Evolutionary conservation across 2,329 filamentous ascomycete genomes (phyloP), one percentile per base, ranked within the genome.

Genomic region (Colletotrichum godetiae): DNA sequence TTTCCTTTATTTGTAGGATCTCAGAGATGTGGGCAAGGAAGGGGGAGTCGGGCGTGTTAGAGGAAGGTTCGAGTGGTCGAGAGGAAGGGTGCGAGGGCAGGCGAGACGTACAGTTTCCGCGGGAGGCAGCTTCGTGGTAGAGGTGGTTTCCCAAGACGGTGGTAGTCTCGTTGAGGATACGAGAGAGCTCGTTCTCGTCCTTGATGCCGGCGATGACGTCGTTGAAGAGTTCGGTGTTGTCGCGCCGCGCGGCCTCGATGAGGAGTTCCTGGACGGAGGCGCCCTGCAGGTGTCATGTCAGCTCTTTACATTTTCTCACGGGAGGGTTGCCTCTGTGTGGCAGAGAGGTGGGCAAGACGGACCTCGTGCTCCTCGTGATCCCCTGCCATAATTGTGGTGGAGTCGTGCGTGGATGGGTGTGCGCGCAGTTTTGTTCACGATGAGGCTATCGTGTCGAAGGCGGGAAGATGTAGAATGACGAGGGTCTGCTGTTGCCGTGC

Each of bases 211-310:
- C 84, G 77, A 98, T 88, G 70, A 95, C 89, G 78, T 97, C 92
- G 78, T 90, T 85, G 69, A 98, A 91, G 74, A 98, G 91, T 67
- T 96, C 92, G 77, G 92, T 92, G 85, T 98, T 98, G 88, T 98
- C 96, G 80, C 95, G 91, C 74, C 96, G 94, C 85, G 94, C 97
- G 78, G 97, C 94, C 86, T 97, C 96, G 84, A 98, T 91, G 78
- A 98, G 90, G 79, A 94, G 90, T 86, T 98, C 96, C 82, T 92
- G 89, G 59, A 92, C 91, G 73, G 94, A 94, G 78, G 96, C 96
- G 81, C 96, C 97, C 93, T 97, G 78, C 13, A 52, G 29, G 33
- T 42, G 4, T 72, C 53, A 10, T 24, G 37, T 63, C 46, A 63
- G 46, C 37, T 42, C 37, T 42, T 42, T 63, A 4, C 67, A 58